Evolutionary conservation across 805 yeast species (phyloP), one percentile per base, ranked within the genome.

Genomic region (Yamadazyma nakazawae): DNA sequence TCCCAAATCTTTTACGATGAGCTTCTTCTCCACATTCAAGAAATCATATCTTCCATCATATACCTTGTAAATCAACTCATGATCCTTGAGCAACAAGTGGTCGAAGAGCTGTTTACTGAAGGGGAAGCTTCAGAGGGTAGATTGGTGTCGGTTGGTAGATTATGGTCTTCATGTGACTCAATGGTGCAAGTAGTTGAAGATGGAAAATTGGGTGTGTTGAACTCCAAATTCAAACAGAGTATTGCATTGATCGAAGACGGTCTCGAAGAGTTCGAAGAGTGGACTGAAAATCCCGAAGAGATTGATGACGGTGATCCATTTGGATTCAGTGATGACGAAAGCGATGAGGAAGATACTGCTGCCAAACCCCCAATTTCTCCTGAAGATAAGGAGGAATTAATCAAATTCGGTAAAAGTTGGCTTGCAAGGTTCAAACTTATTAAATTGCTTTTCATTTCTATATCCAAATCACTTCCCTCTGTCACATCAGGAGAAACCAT

Each of bases 111-210:
- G n/a, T 5, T n/a, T 9, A 26, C 18, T n/a, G 39, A 24, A 34
- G 46, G 39, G 17, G 9, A 61, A 2, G 57, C 55, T 12, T 54
- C 55, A 3, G 66, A 67, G 28, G 72, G 66, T 3, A 18, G 56
- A 37, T 36, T 53, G n/a, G 50, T 48, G 2, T 45, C 53, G 9
- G 52, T 53, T 2, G 56, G 54, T 7, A 53, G 77, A 57, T 69
- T 87, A 3, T 88, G 95, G 95, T 73, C 80, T n/a, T 61, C 68
- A 30, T 84, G 90, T 59, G 86, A 82, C 46, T 55, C 58, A 0
- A 43, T 85, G 8, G 61, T 64, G 10, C 60, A 63, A 8, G 57
- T 78, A 16, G 55, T 78, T 5, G 64, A 67, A 17, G 64, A 60
- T 19, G 89, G 89, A 0, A 75, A 79, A 41, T 51, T 80, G 14